Evolutionary conservation across 2,329 filamentous ascomycete genomes (phyloP).

Genomic region (Penicillium corylophilum): DNA sequence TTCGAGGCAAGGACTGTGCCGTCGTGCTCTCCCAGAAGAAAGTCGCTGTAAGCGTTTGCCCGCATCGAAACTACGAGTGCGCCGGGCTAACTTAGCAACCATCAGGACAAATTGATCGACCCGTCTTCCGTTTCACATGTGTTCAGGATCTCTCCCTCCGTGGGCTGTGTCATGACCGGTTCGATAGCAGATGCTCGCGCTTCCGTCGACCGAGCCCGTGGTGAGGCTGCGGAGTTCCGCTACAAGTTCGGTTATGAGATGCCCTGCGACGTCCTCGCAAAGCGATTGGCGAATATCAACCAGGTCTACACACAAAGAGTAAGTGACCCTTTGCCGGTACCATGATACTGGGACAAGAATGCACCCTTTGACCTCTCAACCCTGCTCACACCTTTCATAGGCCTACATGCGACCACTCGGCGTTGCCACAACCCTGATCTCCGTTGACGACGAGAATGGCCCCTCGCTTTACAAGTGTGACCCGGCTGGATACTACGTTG

Average conservation of each 20-base stretch:
- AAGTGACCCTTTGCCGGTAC: conserved; percentile 32
- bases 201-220: conserved; percentile 86
- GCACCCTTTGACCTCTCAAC: background rate
- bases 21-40: conserved; percentile 99
- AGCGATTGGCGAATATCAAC: conserved; percentile 97
- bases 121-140: conserved; percentile 95
- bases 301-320: conserved; percentile 98
- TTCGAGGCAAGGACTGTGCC: conserved; percentile 94
- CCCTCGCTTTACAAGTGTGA: conserved; percentile 98
- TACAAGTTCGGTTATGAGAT: conserved; percentile 99
- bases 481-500: conserved; percentile 94
- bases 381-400: conserved; percentile 41
- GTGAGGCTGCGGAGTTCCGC: conserved; percentile 94
- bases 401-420: conserved; percentile 98
- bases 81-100: conserved; percentile 14
- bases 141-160: conserved; percentile 92
- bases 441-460: conserved; percentile 85
- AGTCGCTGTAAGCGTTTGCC: conserved; percentile 74
- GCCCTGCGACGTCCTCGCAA: conserved; percentile 94
- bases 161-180: conserved; percentile 97
- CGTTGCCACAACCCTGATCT: conserved; percentile 92
- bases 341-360: background rate
- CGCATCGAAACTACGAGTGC: background rate
- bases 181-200: conserved; percentile 97
- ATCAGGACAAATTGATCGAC: conserved; percentile 97